phyloP scores from a whole-genome alignment of 768 basidiomycete genomes.

The Amanita molliuscula region DNA sequence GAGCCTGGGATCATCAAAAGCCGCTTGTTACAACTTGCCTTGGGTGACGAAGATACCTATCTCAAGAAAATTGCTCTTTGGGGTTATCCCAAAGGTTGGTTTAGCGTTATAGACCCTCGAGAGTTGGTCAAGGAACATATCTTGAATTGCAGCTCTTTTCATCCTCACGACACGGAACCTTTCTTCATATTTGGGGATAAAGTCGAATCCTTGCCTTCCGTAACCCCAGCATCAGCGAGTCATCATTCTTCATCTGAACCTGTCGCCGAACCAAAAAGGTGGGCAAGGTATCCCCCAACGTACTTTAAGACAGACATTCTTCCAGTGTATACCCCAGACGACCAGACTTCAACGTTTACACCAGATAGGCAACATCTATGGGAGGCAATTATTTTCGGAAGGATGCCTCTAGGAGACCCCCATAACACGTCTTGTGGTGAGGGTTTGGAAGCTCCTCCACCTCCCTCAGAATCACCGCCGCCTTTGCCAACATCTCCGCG shows the following conservation, averaged over 20 bases:
- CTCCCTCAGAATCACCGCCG: constrained; percentile 8
- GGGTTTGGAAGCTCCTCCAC: constrained; percentile 3
- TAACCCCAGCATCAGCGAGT: not conserved
- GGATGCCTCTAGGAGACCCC: not conserved
- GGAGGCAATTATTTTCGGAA: constrained; percentile 22
- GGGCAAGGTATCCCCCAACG: constrained; percentile 53
- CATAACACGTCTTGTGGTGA: not conserved
- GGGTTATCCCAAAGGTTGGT: constrained; percentile 78
- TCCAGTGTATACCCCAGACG: constrained; percentile 35
- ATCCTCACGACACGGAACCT: constrained; percentile 13
- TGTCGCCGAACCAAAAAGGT: constrained; percentile 23
- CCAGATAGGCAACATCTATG: constrained; percentile 30
- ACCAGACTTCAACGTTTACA: constrained; percentile 19
- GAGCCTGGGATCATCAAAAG: constrained; percentile 48
- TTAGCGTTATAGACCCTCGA: constrained; percentile 39
- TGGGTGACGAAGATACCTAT: constrained; percentile 42
- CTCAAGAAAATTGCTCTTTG: constrained; percentile 53
- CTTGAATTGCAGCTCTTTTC: constrained; percentile 21
- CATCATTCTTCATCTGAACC: not conserved
- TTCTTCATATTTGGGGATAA: constrained; percentile 29
- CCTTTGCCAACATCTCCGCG: constrained; percentile 14
- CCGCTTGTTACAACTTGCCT: constrained; percentile 39
- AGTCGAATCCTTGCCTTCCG: constrained; percentile 23
- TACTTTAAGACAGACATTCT: constrained; percentile 51
- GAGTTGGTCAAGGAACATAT: constrained; percentile 39